Conservation (phyloP, 192 early-diverging fungal species). For the Geosiphon pyriformis region DNA sequence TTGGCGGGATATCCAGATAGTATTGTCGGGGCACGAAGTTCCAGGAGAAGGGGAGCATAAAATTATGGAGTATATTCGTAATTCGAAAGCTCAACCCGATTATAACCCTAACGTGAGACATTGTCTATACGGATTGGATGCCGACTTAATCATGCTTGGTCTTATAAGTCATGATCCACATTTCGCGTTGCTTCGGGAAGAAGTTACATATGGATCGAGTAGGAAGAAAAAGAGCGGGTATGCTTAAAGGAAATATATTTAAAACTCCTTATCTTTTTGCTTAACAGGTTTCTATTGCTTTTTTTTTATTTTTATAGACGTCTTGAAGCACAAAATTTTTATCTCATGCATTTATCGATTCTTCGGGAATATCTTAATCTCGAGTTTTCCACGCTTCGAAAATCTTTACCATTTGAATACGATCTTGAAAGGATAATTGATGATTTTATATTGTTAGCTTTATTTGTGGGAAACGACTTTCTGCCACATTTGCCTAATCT, state of each 20-base stretch:
- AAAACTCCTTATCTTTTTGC: too few relatives aligned
- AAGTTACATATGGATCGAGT: slow-evolving; percentile 71
- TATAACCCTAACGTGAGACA: slow-evolving; percentile 89
- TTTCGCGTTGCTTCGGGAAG: slow-evolving; percentile 93
- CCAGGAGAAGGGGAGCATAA: slow-evolving; percentile 99
- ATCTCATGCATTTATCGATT: slow-evolving; percentile 77
- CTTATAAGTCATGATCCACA: slow-evolving; percentile 95
- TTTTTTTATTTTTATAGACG: slow-evolving; percentile 26
- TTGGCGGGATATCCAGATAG: slow-evolving; percentile 87
- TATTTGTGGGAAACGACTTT: slow-evolving; percentile 99
- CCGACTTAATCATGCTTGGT: slow-evolving; percentile 97
- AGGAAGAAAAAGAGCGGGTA: slow-evolving; percentile 47
- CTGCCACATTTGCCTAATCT: slow-evolving; percentile 90
- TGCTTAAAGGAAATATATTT: not conserved
- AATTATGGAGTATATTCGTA: slow-evolving; percentile 98
- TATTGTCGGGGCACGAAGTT: slow-evolving; percentile 90
- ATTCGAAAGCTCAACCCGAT: slow-evolving; percentile 69
- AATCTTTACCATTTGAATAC: slow-evolving; percentile 55
- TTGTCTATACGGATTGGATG: slow-evolving; percentile 96
- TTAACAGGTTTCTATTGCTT: too few relatives aligned
- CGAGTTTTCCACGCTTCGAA: slow-evolving; percentile 66
- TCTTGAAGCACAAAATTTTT: slow-evolving; percentile 55
- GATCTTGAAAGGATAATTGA: slow-evolving; percentile 93
- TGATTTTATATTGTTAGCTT: slow-evolving; percentile 88
- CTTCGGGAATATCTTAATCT: slow-evolving; percentile 90